Percentiles rank a stretch among this genome's conserved stretches.
phyloP scores from a whole-genome alignment of 2,329 filamentous ascomycete genomes.

The Penicillium glabrum region DNA sequence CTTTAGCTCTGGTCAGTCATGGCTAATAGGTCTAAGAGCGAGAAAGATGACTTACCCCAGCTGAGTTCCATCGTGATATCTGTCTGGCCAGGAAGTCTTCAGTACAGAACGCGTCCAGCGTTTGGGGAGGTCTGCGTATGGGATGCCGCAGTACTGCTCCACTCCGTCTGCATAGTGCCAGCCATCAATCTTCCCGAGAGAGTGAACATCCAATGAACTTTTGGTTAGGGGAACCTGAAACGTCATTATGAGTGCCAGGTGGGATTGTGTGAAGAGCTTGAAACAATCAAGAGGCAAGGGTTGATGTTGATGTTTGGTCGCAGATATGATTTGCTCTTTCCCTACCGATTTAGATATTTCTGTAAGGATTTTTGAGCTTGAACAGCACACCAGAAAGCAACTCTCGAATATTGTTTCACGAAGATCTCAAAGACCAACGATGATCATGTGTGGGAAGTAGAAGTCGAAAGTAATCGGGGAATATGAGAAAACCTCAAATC shows the following conservation, averaged over 20 bases:
- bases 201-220: slow-evolving; percentile 1
- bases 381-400: background rate
- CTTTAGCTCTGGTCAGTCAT: background rate
- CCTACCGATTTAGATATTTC: background rate
- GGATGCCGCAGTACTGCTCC: slow-evolving; percentile 13
- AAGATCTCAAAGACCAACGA: background rate
- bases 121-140: slow-evolving; percentile 9
- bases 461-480: background rate
- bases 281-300: background rate
- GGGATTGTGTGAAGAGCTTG: background rate
- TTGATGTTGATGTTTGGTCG: background rate
- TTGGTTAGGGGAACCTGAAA: slow-evolving; percentile 1
- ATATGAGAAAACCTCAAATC: background rate
- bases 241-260: slow-evolving; percentile 2
- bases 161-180: slow-evolving; percentile 10
- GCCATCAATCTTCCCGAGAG: slow-evolving; percentile 6
- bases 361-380: background rate
- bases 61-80: slow-evolving; percentile 11
- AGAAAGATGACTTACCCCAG: slow-evolving; percentile 1
- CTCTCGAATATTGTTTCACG: background rate
- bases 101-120: slow-evolving; percentile 12
- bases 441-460: background rate
- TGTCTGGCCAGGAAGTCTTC: slow-evolving; percentile 8
- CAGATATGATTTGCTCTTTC: background rate
- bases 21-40: too few species aligned